phyloP scores from a whole-genome alignment of 2,329 filamentous ascomycete genomes.

The Orbilia ellipsospora region DNA sequence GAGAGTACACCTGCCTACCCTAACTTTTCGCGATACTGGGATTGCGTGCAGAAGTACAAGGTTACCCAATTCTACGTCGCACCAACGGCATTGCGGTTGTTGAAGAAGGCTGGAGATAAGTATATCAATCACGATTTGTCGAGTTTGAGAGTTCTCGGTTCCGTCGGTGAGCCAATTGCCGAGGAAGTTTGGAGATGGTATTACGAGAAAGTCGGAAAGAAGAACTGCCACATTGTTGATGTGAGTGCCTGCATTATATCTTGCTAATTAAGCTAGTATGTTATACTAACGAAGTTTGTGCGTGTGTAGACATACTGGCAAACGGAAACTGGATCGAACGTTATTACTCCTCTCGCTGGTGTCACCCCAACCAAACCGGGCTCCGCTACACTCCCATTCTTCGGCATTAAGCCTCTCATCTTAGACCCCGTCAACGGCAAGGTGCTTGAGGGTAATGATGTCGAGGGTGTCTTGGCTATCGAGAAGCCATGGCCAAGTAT shows the following conservation, averaged over 20 bases:
- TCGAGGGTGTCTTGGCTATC: constrained; percentile 95
- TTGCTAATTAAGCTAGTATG: not conserved
- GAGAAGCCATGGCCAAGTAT: constrained; percentile 99
- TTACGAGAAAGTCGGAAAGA: constrained; percentile 91
- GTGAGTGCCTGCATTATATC: constrained; percentile 69
- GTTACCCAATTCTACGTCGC: constrained; percentile 99
- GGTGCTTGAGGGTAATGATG: constrained; percentile 93
- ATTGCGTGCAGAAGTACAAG: constrained; percentile 93
- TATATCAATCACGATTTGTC: constrained; percentile 91
- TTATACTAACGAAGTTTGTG: constrained; percentile 36
- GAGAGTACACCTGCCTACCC: constrained; percentile 98
- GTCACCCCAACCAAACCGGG: constrained; percentile 97
- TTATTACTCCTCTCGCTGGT: constrained; percentile 91
- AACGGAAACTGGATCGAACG: constrained; percentile 96
- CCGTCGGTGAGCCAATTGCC: constrained; percentile 96
- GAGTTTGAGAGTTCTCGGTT: constrained; percentile 87
- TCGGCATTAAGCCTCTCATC: constrained; percentile 96
- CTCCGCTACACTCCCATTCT: constrained; percentile 95
- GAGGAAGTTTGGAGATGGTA: constrained; percentile 99
- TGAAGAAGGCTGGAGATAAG: constrained; percentile 95
- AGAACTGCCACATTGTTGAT: constrained; percentile 91
- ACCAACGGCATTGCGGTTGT: constrained; percentile 87
- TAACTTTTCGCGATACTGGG: constrained; percentile 98
- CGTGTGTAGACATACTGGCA: constrained; percentile 94
- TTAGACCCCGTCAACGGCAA: constrained; percentile 95